These are phyloP conservation scores for Obba rivulosa DNA, from an alignment of 768 basidiomycete species.

Conservation along the genomic window DNA sequence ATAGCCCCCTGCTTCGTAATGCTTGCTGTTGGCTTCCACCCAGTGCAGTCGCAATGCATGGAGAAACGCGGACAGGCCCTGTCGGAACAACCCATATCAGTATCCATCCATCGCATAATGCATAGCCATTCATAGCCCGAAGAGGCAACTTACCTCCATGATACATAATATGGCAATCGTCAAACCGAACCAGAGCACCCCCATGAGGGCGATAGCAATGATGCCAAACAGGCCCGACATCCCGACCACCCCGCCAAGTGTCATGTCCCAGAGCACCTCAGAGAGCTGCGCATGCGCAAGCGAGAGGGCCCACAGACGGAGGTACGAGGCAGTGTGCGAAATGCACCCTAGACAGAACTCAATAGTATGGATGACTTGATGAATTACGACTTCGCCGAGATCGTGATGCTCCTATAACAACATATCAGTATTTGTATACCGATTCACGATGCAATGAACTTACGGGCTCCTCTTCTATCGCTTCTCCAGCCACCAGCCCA, in stretches of 20 bases:
- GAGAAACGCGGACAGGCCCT: conserved; percentile 94
- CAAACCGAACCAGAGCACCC: conserved; percentile 69
- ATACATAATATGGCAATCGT: conserved; percentile 82
- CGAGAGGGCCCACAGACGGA: conserved; percentile 95
- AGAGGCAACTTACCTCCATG: conserved; percentile 77
- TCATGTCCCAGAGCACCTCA: conserved; percentile 91
- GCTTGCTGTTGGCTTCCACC: conserved; percentile 98
- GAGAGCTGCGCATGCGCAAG: conserved; percentile 97
- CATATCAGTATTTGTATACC: not conserved
- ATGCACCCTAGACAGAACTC: conserved; percentile 99
- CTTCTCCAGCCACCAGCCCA: conserved; percentile 68
- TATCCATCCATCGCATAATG: not conserved
- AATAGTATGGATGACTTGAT: conserved; percentile 98
- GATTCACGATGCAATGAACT: conserved; percentile 26
- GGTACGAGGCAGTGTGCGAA: conserved; percentile 92
- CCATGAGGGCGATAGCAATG: conserved; percentile 39
- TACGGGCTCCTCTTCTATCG: conserved; percentile 71
- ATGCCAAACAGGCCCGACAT: conserved; percentile 59
- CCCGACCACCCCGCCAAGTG: conserved; percentile 56
- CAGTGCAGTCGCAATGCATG: conserved; percentile 96
- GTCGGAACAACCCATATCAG: not conserved
- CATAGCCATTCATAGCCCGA: conserved; percentile 13
- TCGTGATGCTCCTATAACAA: conserved; percentile 71
- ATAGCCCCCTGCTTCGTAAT: conserved; percentile 86
- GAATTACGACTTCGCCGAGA: conserved; percentile 91